These are phyloP conservation scores for Skeletonema tropicum DNA, from an alignment of 108 stramenopile species.

Conservation along the genomic window DNA sequence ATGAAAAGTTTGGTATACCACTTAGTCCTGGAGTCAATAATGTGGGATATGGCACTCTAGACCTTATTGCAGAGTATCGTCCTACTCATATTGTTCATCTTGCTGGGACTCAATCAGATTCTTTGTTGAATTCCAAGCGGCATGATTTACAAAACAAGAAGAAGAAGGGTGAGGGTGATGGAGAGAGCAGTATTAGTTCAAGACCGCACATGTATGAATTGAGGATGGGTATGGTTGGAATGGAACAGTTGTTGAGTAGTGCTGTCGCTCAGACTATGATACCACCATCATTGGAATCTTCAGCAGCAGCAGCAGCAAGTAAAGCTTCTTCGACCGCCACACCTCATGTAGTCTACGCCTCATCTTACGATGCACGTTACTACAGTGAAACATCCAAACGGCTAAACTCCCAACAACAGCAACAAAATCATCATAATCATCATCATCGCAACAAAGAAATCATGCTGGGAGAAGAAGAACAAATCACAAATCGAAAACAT, in stretches of 20 bases:
- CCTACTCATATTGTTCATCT: slow-evolving; percentile 86
- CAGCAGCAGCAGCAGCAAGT: neutral
- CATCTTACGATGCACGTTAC: slow-evolving; percentile 40
- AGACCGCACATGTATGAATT: slow-evolving; percentile 59
- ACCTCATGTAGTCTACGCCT: slow-evolving; percentile 46
- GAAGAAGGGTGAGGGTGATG: slow-evolving; percentile 42
- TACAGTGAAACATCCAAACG: slow-evolving; percentile 26
- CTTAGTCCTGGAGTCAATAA: slow-evolving; percentile 24
- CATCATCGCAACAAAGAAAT: neutral
- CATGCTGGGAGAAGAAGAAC: slow-evolving; percentile 16
- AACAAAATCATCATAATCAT: neutral
- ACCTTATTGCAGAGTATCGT: slow-evolving; percentile 39
- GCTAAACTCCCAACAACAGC: slow-evolving; percentile 30
- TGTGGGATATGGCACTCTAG: slow-evolving; percentile 32
- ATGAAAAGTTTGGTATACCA: slow-evolving; percentile 29
- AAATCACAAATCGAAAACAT: slow-evolving; percentile 14
- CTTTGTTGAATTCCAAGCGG: slow-evolving; percentile 47
- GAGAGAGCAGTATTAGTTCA: slow-evolving; percentile 24
- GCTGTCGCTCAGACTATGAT: slow-evolving; percentile 35
- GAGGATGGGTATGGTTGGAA: slow-evolving; percentile 57
- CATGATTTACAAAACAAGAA: slow-evolving; percentile 28
- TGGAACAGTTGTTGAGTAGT: slow-evolving; percentile 72
- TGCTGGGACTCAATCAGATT: slow-evolving; percentile 55
- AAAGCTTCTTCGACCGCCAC: slow-evolving; percentile 6
- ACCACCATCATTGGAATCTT: neutral